A percentile compares a stretch with the other conserved stretches of the same genome.
phyloP scores from a whole-genome alignment of 208 protist species.

The Trypanosomatidae sp. region DNA sequence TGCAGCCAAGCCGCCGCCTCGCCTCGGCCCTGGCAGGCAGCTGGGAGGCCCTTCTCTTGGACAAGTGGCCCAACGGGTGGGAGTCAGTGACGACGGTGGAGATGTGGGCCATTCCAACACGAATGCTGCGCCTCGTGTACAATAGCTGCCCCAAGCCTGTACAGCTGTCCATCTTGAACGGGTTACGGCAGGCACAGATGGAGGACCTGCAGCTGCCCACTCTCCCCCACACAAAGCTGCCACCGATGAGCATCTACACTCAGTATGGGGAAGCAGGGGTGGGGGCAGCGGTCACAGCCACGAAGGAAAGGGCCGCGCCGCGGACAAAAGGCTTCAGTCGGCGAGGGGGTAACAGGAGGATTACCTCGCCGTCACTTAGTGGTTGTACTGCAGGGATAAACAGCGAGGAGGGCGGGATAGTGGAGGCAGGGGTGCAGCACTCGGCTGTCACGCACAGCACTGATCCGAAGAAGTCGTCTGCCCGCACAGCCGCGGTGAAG shows the following conservation, averaged over 20 bases:
- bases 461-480: not conserved
- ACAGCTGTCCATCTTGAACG: slow-evolving; percentile 63
- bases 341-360: not conserved
- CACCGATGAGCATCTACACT: slow-evolving; percentile 76
- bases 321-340: not conserved
- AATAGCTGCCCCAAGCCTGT: slow-evolving; percentile 55
- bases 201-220: slow-evolving; percentile 54
- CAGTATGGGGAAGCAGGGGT: slow-evolving; percentile 26
- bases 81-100: slow-evolving; percentile 74
- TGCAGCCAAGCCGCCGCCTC: slow-evolving; percentile 53
- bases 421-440: not conserved
- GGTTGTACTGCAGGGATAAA: not conserved
- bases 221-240: slow-evolving; percentile 65
- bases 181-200: slow-evolving; percentile 61
- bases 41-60: slow-evolving; percentile 84
- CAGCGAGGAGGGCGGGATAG: not conserved
- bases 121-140: slow-evolving; percentile 74
- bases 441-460: not conserved
- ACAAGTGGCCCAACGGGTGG: slow-evolving; percentile 90
- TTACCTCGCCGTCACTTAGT: not conserved
- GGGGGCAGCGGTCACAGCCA: slow-evolving; percentile 8
- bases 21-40: slow-evolving; percentile 61
- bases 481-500: not conserved
- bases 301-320: not conserved
- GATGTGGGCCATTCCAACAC: slow-evolving; percentile 73